Evolutionary conservation across 768 basidiomycete genomes (phyloP).

Genomic region (Suillus plorans): DNA sequence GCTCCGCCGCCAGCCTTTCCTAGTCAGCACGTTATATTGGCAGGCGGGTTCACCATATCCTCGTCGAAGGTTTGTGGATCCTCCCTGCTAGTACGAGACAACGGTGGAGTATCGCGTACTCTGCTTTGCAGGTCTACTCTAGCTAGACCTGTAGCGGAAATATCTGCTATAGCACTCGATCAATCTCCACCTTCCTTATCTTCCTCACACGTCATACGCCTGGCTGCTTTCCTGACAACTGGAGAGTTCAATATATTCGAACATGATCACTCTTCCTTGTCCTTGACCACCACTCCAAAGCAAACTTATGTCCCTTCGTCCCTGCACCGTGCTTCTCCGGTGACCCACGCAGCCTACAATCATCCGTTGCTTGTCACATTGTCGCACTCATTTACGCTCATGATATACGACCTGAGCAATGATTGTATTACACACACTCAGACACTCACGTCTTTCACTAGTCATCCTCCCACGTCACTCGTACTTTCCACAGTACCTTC

Average conservation of each 20-base stretch:
- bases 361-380: conserved; percentile 77
- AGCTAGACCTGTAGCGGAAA: conserved; percentile 32
- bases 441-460: conserved; percentile 74
- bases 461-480: conserved; percentile 77
- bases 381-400: conserved; percentile 64
- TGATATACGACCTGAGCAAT: conserved; percentile 67
- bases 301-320: conserved; percentile 48
- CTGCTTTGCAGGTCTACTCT: conserved; percentile 44
- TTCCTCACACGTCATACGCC: conserved; percentile 32
- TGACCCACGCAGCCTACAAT: conserved; percentile 71
- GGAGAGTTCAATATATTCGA: conserved; percentile 66
- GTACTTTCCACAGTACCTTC: conserved; percentile 64
- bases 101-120: conserved; percentile 30
- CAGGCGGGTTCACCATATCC: conserved; percentile 58
- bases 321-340: conserved; percentile 42
- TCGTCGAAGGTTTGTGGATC: conserved; percentile 25
- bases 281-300: conserved; percentile 39
- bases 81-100: conserved; percentile 24
- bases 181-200: conserved; percentile 60
- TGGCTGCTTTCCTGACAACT: conserved; percentile 64
- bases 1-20: conserved; percentile 13
- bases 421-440: conserved; percentile 55
- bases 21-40: conserved; percentile 49
- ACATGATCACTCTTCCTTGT: conserved; percentile 46
- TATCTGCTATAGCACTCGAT: conserved; percentile 72